phyloP scores from a whole-genome alignment of 441 rosid species.

The Adansonia gregorii region DNA sequence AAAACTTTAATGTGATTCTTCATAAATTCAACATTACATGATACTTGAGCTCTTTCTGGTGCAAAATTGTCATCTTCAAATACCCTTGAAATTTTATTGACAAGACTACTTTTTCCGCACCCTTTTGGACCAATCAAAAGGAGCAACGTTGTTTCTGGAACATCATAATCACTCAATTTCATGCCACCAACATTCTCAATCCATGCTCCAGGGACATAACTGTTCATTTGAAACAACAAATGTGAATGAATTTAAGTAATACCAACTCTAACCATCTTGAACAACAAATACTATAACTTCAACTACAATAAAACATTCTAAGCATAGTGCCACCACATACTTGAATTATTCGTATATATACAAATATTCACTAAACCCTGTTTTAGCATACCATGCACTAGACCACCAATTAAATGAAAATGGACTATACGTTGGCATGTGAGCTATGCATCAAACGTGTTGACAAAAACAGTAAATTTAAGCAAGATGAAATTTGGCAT shows the following conservation, averaged over 20 bases:
- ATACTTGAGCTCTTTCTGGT: slow-evolving; percentile 78
- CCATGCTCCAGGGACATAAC: slow-evolving; percentile 75
- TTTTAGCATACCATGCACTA: neutral
- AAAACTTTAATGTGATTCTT: neutral
- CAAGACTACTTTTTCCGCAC: slow-evolving; percentile 84
- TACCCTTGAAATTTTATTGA: slow-evolving; percentile 70
- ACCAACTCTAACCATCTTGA: neutral
- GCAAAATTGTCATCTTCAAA: slow-evolving; percentile 67
- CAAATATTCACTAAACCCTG: neutral
- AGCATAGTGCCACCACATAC: neutral
- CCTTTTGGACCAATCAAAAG: slow-evolving; percentile 77
- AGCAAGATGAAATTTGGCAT: neutral
- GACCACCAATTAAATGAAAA: neutral
- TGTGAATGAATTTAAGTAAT: neutral
- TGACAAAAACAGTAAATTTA: neutral
- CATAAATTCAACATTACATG: slow-evolving; percentile 51
- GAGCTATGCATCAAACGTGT: neutral
- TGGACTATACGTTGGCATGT: neutral
- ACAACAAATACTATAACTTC: neutral
- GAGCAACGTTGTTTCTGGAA: slow-evolving; percentile 63
- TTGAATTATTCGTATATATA: neutral
- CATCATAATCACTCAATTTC: slow-evolving; percentile 43
- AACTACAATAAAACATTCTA: neutral
- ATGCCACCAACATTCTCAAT: slow-evolving; percentile 45
- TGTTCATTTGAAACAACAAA: slow-evolving; percentile 31